A percentile compares a stretch with the other conserved stretches of the same genome.
Conservation (phyloP, 169 alveolate species). For the Cryptosporidium ryanae region DNA sequence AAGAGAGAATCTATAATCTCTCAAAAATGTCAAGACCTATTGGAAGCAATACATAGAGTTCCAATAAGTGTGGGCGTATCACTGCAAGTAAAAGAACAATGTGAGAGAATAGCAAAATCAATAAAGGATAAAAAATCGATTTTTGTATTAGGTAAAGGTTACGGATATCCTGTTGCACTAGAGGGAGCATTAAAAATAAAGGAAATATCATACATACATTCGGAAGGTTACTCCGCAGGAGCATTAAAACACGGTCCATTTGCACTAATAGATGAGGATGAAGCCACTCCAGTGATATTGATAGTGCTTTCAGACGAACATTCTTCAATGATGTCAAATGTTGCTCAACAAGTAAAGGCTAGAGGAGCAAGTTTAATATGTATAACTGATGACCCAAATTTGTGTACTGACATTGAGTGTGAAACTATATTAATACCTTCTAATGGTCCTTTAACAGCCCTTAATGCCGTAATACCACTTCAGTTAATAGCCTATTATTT, state of each 20-base stretch:
- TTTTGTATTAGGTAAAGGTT: slow-evolving; percentile 89
- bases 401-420: slow-evolving; percentile 85
- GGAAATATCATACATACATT: slow-evolving; percentile 94
- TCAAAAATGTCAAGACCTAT: slow-evolving; percentile 75
- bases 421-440: slow-evolving; percentile 83
- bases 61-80: slow-evolving; percentile 82
- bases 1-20: slow-evolving; percentile 76
- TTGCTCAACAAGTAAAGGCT: slow-evolving; percentile 92
- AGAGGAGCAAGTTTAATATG: slow-evolving; percentile 93
- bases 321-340: slow-evolving; percentile 85
- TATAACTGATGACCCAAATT: slow-evolving; percentile 87
- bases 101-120: slow-evolving; percentile 75
- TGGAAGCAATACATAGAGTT: slow-evolving; percentile 78
- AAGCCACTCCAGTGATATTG: slow-evolving; percentile 88
- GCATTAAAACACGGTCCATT: slow-evolving; percentile 96
- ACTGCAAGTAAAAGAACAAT: slow-evolving; percentile 77
- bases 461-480: slow-evolving; percentile 86
- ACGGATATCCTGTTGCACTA: slow-evolving; percentile 93
- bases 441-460: slow-evolving; percentile 86
- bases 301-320: slow-evolving; percentile 90
- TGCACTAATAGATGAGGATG: slow-evolving; percentile 90
- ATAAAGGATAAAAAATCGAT: slow-evolving; percentile 77
- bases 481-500: slow-evolving; percentile 87
- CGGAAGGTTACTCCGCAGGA: slow-evolving; percentile 96
- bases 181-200: slow-evolving; percentile 98